Percentiles rank a stretch among this genome's conserved stretches.
These are phyloP conservation scores for Stramenopiles sp. DNA, from an alignment of 352 stramenopile species.

Conservation along the genomic window DNA sequence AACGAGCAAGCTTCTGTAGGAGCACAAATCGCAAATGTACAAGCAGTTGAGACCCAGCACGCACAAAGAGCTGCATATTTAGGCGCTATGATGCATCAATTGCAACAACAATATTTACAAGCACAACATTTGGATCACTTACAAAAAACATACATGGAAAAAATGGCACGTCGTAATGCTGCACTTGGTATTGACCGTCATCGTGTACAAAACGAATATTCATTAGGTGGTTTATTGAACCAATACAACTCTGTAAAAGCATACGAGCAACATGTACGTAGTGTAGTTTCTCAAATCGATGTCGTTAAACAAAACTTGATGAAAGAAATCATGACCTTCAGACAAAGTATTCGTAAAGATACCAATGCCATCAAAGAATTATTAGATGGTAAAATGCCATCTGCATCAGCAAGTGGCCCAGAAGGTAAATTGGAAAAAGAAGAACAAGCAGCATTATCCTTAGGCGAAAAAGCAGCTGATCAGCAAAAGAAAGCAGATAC, in stretches of 20 bases:
- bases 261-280: not conserved
- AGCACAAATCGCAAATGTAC: not conserved
- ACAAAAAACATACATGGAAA: not conserved
- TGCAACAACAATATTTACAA: not conserved
- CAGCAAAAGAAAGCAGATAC: not conserved
- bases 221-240: not conserved
- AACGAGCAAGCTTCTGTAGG: not conserved
- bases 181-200: not conserved
- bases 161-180: not conserved
- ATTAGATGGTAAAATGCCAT: not conserved
- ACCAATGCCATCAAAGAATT: conserved; percentile 3
- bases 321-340: conserved; percentile 1
- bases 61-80: not conserved
- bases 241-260: not conserved
- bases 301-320: not conserved
- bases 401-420: not conserved
- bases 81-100: not conserved
- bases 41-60: not conserved
- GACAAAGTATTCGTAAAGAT: not conserved
- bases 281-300: not conserved
- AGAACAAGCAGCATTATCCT: not conserved
- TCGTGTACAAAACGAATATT: not conserved
- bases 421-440: not conserved
- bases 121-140: not conserved
- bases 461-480: not conserved